Evolutionary conservation across 768 basidiomycete genomes (phyloP).

Genomic region (Suillus subalutaceus): DNA sequence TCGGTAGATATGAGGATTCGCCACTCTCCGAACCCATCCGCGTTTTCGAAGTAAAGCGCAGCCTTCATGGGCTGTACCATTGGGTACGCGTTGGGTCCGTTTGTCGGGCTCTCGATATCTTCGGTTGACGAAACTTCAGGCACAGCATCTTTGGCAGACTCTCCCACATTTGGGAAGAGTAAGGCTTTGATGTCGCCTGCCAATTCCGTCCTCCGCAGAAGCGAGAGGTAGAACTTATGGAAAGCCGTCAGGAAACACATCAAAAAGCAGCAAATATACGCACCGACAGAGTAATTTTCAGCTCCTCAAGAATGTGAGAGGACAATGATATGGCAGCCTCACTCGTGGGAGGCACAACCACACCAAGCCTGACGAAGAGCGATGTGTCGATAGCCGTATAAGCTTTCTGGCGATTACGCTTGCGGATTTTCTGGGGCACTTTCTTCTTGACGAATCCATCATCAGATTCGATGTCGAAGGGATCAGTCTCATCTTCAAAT

Average conservation of each 20-base stretch:
- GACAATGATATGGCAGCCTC: conserved; percentile 23
- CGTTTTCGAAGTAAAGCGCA: conserved; percentile 60
- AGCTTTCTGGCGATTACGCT: conserved; percentile 19
- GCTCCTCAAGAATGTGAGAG: conserved; percentile 22
- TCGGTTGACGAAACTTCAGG: conserved; percentile 3
- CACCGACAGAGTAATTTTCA: conserved; percentile 35
- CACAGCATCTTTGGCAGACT: background rate
- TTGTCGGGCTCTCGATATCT: background rate
- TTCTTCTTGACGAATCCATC: conserved; percentile 15
- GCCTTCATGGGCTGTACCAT: conserved; percentile 61
- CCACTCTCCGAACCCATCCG: conserved; percentile 68
- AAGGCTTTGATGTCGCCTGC: conserved; percentile 8
- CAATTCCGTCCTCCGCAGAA: conserved; percentile 21
- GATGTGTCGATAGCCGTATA: conserved; percentile 24
- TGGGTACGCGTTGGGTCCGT: conserved; percentile 38
- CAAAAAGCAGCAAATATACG: conserved; percentile 3
- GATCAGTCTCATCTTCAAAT: conserved; percentile 6
- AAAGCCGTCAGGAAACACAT: background rate
- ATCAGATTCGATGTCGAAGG: conserved; percentile 9
- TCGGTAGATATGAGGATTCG: conserved; percentile 54
- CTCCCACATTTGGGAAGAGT: conserved; percentile 11
- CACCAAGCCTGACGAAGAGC: conserved; percentile 34
- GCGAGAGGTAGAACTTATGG: conserved; percentile 29
- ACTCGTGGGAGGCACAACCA: conserved; percentile 26
- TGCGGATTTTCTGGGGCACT: conserved; percentile 33